Conservation (phyloP, 192 early-diverging fungal genomes). For the Coemansia sp. region DNA sequence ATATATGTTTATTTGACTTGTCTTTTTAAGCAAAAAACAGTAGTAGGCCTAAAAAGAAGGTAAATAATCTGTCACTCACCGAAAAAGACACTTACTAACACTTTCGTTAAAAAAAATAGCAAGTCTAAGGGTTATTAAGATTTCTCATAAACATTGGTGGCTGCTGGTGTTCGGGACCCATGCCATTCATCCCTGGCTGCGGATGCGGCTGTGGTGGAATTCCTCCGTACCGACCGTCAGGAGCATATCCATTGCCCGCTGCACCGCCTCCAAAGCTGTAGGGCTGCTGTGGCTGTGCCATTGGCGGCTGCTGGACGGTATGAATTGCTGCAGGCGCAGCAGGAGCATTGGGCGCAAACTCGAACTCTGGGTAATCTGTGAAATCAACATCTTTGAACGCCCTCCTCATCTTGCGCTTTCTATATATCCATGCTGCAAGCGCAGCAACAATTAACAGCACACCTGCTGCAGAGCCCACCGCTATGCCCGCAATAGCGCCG, state of each 20-base stretch:
- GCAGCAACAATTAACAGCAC: constrained; percentile 10
- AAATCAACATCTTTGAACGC: constrained; percentile 9
- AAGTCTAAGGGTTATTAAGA: constrained; percentile 10
- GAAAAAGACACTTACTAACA: not conserved
- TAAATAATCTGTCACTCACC: not conserved
- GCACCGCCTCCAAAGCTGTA: constrained; percentile 4
- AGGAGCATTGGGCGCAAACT: not conserved
- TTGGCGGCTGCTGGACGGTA: not conserved
- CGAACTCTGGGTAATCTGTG: constrained; percentile 14
- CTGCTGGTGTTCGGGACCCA: not conserved
- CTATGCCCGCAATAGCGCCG: constrained; percentile 30
- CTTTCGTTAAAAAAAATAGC: not conserved
- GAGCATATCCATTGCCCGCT: not conserved
- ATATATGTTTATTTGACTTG: not conserved
- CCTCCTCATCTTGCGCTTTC: constrained; percentile 6
- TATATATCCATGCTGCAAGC: constrained; percentile 11
- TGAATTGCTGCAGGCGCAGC: not conserved
- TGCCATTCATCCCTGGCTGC: constrained; percentile 4
- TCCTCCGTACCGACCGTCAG: not conserved
- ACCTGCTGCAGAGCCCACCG: constrained; percentile 17
- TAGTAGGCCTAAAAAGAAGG: not conserved
- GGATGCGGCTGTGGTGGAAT: constrained; percentile 5
- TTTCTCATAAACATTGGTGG: constrained; percentile 11
- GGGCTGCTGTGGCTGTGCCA: constrained; percentile 4
- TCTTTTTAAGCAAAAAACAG: not conserved